phyloP scores from a whole-genome alignment of 179 eudicot genomes.

The Spergularia azorica region DNA sequence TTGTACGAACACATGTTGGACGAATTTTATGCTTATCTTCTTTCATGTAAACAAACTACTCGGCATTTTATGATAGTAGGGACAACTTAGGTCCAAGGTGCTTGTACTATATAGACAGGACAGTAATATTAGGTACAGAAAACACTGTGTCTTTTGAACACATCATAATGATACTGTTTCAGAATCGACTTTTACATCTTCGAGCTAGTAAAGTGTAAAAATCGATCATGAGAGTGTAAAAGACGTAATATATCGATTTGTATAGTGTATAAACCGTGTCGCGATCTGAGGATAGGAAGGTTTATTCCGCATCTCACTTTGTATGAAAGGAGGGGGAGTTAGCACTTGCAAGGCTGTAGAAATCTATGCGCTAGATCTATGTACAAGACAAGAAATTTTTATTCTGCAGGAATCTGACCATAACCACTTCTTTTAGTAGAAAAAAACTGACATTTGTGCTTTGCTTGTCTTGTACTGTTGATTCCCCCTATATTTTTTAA shows the following conservation, averaged over 20 bases:
- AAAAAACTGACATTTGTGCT: conserved; percentile 31
- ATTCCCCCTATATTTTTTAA: conserved; percentile 16
- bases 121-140: neutral
- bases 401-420: conserved; percentile 30
- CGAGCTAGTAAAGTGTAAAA: neutral
- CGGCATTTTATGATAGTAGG: conserved; percentile 9
- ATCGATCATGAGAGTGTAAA: neutral
- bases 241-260: neutral
- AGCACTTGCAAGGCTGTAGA: conserved; percentile 17
- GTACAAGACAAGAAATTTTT: conserved; percentile 26
- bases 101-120: neutral
- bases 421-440: conserved; percentile 25
- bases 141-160: neutral
- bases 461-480: conserved; percentile 28
- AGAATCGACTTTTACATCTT: neutral
- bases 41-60: neutral
- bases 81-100: conserved; percentile 3
- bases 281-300: neutral
- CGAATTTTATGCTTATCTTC: neutral
- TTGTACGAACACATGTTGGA: too few relatives aligned
- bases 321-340: neutral
- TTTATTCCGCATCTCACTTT: conserved; percentile 19
- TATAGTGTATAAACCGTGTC: neutral
- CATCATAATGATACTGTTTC: neutral
- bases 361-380: conserved; percentile 16